phyloP scores from a whole-genome alignment of 352 stramenopile species.

The Phytophthora rubi region DNA sequence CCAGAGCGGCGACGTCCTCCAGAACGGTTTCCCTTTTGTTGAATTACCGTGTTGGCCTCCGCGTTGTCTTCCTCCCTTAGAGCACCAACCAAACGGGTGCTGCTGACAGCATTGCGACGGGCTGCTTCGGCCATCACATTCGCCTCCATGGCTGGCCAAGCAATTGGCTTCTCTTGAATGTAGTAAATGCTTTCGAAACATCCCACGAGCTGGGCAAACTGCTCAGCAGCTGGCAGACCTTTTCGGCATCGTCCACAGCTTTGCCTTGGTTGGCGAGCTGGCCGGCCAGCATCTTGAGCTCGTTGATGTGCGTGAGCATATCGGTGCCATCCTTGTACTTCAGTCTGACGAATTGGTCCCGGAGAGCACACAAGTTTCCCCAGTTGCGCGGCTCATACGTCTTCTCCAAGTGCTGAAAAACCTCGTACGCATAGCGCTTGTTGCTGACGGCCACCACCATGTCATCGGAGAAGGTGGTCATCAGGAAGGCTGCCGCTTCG shows the following conservation, averaged over 20 bases:
- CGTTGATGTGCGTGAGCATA: slow-evolving; percentile 6
- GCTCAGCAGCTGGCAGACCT: slow-evolving; percentile 4
- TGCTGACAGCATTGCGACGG: not conserved
- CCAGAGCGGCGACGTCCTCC: not conserved
- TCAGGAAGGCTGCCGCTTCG: slow-evolving; percentile 10
- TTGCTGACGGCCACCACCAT: slow-evolving; percentile 12
- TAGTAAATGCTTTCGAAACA: slow-evolving; percentile 16
- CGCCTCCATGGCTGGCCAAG: slow-evolving; percentile 7
- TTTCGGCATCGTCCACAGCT: slow-evolving; percentile 8
- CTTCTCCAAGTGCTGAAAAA: slow-evolving; percentile 16
- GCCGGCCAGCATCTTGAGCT: slow-evolving; percentile 4
- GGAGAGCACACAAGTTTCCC: slow-evolving; percentile 13
- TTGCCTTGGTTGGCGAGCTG: slow-evolving; percentile 4
- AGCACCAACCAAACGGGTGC: not conserved
- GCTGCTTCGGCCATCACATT: slow-evolving; percentile 12
- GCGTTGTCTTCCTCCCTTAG: not conserved
- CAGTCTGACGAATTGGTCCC: slow-evolving; percentile 1
- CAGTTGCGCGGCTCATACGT: slow-evolving; percentile 19
- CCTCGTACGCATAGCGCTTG: slow-evolving; percentile 10
- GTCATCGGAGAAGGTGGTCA: slow-evolving; percentile 17
- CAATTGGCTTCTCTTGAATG: slow-evolving; percentile 18
- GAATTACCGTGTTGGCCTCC: slow-evolving; percentile 8
- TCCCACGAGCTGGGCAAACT: slow-evolving; percentile 9
- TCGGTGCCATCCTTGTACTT: slow-evolving; percentile 18
- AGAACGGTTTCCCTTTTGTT: not conserved